Evolutionary conservation across 2,329 filamentous ascomycete genomes (phyloP).

Genomic region (Arthrobotrys musiformis): DNA sequence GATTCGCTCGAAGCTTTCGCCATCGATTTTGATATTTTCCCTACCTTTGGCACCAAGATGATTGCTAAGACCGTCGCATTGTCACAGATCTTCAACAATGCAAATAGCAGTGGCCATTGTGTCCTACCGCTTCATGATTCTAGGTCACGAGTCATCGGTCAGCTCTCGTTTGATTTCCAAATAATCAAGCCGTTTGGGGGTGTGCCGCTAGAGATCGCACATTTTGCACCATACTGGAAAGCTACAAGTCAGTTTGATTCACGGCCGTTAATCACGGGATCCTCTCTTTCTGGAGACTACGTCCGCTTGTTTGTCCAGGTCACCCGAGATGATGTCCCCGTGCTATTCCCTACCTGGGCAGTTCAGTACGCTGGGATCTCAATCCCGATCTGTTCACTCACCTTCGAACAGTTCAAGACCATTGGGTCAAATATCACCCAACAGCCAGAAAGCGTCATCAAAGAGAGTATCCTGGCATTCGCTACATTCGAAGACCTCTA

Average conservation of each 20-base stretch:
- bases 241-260: constrained; percentile 92
- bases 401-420: constrained; percentile 74
- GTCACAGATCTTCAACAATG: constrained; percentile 81
- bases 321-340: constrained; percentile 85
- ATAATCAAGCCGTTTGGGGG: constrained; percentile 96
- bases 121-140: constrained; percentile 93
- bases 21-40: constrained; percentile 97
- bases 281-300: constrained; percentile 95
- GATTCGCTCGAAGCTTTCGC: constrained; percentile 92
- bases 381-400: constrained; percentile 82
- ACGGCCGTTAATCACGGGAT: constrained; percentile 89
- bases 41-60: constrained; percentile 95
- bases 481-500: constrained; percentile 73
- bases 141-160: constrained; percentile 87
- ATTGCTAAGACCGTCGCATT: constrained; percentile 95
- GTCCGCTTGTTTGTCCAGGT: constrained; percentile 90
- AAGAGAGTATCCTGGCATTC: constrained; percentile 42
- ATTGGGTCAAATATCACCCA: constrained; percentile 57
- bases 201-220: constrained; percentile 91
- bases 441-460: constrained; percentile 18
- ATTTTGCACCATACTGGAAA: constrained; percentile 99
- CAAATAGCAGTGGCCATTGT: constrained; percentile 80
- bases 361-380: constrained; percentile 80
- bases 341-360: constrained; percentile 87
- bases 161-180: constrained; percentile 92